Evolutionary conservation across 345 rosid species (phyloP).

Genomic region (Populus alba): DNA sequence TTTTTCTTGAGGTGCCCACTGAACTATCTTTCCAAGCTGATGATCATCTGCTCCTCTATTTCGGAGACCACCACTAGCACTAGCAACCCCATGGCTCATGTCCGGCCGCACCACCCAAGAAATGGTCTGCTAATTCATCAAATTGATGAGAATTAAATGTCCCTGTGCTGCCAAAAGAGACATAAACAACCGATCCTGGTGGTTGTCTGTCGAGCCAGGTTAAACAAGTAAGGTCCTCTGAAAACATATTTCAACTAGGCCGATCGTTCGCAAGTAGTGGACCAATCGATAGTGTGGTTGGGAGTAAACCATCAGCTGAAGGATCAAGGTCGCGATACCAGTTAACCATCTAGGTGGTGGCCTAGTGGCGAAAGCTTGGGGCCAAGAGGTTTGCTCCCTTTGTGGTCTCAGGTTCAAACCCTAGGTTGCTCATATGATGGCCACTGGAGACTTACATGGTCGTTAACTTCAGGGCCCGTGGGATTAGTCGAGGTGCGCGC

Average conservation of each 20-base stretch:
- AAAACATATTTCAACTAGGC: not conserved
- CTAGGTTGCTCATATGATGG: no score
- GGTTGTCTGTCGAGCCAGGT: conserved; percentile 10
- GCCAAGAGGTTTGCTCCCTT: no score
- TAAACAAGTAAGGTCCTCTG: conserved; percentile 7
- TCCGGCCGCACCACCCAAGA: conserved; percentile 11
- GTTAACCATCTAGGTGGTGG: no score
- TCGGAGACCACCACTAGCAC: not conserved
- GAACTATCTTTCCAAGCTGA: not conserved
- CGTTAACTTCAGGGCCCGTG: no score
- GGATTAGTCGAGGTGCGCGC: no score
- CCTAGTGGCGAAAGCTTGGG: no score
- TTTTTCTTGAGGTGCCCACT: conserved; percentile 19
- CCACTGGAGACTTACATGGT: no score
- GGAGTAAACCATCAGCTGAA: not conserved
- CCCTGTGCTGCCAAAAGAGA: conserved; percentile 9
- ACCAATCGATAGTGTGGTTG: not conserved
- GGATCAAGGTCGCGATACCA: conserved; percentile 9
- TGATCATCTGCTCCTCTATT: not conserved
- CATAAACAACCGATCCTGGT: conserved; percentile 5
- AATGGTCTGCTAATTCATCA: conserved; percentile 9
- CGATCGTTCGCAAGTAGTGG: not conserved
- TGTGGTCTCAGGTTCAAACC: no score
- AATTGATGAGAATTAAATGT: not conserved
- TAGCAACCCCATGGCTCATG: not conserved